A percentile compares a stretch with the other conserved stretches of the same genome.
These are phyloP conservation scores for Stereocaulon alpinum DNA, from an alignment of 495 filamentous ascomycete genomes.

Conservation along the genomic window DNA sequence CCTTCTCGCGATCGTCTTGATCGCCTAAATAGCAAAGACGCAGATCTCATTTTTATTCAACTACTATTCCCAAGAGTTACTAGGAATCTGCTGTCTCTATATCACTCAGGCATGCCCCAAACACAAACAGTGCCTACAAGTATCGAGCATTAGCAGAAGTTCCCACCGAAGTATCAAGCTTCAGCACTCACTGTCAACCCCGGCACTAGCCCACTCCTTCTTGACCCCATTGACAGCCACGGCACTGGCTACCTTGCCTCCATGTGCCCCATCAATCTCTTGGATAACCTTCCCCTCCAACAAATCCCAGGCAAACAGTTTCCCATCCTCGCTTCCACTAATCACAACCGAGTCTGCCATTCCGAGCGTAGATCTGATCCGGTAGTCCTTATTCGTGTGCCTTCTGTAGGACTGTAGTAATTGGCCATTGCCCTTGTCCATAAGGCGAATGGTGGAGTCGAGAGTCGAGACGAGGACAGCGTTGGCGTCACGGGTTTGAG, in stretches of 20 bases:
- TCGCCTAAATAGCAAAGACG: background rate
- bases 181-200: conserved; percentile 42
- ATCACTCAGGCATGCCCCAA: conserved; percentile 19
- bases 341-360: conserved; percentile 67
- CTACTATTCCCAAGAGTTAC: background rate
- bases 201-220: conserved; percentile 55
- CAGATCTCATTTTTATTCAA: background rate
- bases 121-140: conserved; percentile 19
- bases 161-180: background rate
- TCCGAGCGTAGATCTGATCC: conserved; percentile 63
- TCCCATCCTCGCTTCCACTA: conserved; percentile 69
- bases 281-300: conserved; percentile 59
- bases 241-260: conserved; percentile 47
- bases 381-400: conserved; percentile 56
- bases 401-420: conserved; percentile 62
- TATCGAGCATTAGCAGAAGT: conserved; percentile 1
- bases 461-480: conserved; percentile 64
- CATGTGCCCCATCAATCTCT: conserved; percentile 45
- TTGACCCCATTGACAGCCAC: conserved; percentile 66
- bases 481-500: conserved; percentile 58
- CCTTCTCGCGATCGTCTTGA: background rate
- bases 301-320: conserved; percentile 85
- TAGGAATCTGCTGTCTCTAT: too few relatives aligned
- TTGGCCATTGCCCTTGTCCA: conserved; percentile 67
- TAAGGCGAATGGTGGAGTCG: conserved; percentile 66